Evolutionary conservation across 2,329 filamentous ascomycete genomes (phyloP), one percentile per base, ranked within the genome.

Genomic region (Alternaria ventricosa): DNA sequence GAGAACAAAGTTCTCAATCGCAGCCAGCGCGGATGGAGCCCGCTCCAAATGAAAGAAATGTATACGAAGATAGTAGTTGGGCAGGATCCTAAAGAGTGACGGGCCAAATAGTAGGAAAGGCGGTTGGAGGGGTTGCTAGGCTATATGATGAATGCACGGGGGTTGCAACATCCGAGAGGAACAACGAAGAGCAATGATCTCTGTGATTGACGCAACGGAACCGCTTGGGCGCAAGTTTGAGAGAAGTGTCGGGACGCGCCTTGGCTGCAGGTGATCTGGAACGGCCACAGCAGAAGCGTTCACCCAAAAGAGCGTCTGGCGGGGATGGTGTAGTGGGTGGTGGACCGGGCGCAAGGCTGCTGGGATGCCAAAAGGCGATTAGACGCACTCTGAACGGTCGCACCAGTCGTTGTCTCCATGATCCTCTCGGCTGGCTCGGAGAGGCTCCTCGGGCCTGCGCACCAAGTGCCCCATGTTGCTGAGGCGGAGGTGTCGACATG

Each of bases 251-350:
- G 74, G 68, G 75, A 78, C 69, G 75, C 70, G 77, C 73, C 78
- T 80, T 79, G 78, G 78, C 77, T 79, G 77, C 76, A 78, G 76
- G 70, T 71, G 72, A 79, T 78, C 76, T 80, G 77, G 75, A 79
- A 80, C 78, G 68, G 70, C 72, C 68, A 78, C 71, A 77, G 72
- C 73, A 75, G 72, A 78, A 72, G 71, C 74, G 76, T 78, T 79
- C 77, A 75, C 75, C 75, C 69, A 75, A 79, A 79, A 69, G 69
- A 77, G 75, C 55, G 63, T 64, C 63, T 67, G 65, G 70, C 71
- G 72, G 69, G 69, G 64, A 72, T 70, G 56, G 63, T 65, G 69
- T 70, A 67, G 72, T 72, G 71, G 73, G 70, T 67, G 74, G 70
- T 76, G 73, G 74, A 71, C 70, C 70, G 60, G 60, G 69, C 70